These are phyloP conservation scores for Lenzites betulinus DNA, from an alignment of 768 basidiomycete genomes.

Conservation along the genomic window DNA sequence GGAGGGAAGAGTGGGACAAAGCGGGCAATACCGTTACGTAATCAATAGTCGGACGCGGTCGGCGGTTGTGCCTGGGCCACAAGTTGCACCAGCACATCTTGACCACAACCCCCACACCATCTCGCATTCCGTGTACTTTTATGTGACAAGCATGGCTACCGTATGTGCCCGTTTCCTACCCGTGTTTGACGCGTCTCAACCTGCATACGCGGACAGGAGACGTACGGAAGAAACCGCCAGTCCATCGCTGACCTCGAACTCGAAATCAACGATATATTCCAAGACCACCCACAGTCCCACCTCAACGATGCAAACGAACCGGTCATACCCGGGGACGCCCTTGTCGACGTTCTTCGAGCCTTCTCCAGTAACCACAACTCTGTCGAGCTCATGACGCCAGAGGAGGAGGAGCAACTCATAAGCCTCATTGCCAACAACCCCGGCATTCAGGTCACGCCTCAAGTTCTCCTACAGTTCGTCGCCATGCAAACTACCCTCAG, in stretches of 20 bases:
- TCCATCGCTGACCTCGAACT: slow-evolving; percentile 72
- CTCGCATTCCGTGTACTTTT: slow-evolving; percentile 16
- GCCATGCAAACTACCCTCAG: slow-evolving; percentile 40
- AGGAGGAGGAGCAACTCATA: slow-evolving; percentile 65
- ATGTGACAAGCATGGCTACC: slow-evolving; percentile 18
- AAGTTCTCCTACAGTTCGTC: slow-evolving; percentile 61
- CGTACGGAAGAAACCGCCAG: slow-evolving; percentile 63
- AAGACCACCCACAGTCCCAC: slow-evolving; percentile 61
- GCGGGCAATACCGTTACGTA: slow-evolving; percentile 4
- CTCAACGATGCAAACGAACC: slow-evolving; percentile 60
- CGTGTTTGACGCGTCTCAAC: slow-evolving; percentile 12
- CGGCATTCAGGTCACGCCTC: slow-evolving; percentile 68
- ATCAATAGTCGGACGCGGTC: slow-evolving; percentile 17
- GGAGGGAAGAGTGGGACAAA: slow-evolving; percentile 2
- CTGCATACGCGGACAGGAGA: slow-evolving; percentile 6
- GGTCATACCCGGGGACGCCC: slow-evolving; percentile 68
- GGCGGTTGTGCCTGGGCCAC: slow-evolving; percentile 4
- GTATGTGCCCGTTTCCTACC: neutral
- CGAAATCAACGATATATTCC: slow-evolving; percentile 68
- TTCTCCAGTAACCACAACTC: slow-evolving; percentile 63
- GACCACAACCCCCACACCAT: slow-evolving; percentile 11
- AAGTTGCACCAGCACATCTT: neutral
- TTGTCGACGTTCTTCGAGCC: slow-evolving; percentile 67
- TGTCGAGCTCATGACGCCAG: slow-evolving; percentile 60
- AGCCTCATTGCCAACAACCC: slow-evolving; percentile 58